Evolutionary conservation across 2,329 filamentous ascomycete species (phyloP), one percentile per base, ranked within the genome.

Genomic region (Talaromyces sp.): DNA sequence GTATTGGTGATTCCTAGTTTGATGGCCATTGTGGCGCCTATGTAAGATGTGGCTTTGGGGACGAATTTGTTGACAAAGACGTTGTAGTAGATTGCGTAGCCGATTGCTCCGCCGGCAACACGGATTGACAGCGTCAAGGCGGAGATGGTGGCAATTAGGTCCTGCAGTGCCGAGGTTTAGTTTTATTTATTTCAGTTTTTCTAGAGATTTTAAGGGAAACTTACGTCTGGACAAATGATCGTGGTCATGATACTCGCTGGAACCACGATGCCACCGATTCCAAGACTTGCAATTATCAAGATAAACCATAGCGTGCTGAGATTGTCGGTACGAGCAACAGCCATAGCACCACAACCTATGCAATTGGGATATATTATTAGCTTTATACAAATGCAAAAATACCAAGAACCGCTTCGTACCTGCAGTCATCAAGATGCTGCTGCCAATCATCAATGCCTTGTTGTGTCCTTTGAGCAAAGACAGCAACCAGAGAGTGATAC

Each of bases 61-160:
- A 75, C 68, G 65, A 81, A 82, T 65, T 77, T 80, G 64, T 76
- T 75, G 63, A 80, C 67, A 64, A 79, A 79, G 66, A 81, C 72
- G 61, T 82, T 81, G 69, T 86, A 87, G 70, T 80, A 80, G 54
- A 83, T 77, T n/a, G 82, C 81, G 70, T 86, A 88, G 36, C 85
- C 87, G 62, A 90, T 82, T 13, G 83, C 81, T 32, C 87, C 87
- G 54, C 88, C 88, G 39, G 90, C 81, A 59, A 88, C 85, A 42
- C 88, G 86, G 65, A 90, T 84, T n/a, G 86, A 83, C 42, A 90
- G 81, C 0, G 88, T 89, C 25, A 91, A 77, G 6, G 88, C 86
- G 1, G 87, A 84, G 53, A 89, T 81, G 2, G 88, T 90, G 8
- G 86, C 88, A 64, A 91, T 90, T 6, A 90, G 79, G 59, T 90